Base-by-base conservation (phyloP, 495 filamentous ascomycete genomes). In the Trichoderma parareesei region DNA sequence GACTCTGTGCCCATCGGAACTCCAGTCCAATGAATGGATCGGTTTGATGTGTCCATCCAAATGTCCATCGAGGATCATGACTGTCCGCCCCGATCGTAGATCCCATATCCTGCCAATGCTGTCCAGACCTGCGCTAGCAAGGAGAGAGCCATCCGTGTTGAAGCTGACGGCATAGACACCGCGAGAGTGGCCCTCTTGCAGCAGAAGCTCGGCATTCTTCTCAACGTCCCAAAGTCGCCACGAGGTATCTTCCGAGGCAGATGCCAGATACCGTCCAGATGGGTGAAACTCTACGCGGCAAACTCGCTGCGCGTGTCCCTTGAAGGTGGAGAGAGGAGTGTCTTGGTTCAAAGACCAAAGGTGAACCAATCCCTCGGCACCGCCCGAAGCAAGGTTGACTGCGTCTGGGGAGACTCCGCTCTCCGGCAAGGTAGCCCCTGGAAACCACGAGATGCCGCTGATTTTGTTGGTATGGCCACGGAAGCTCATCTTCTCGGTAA, bases 61-160 rank as follows among this genome's bases (percentile, higher is more conserved):
- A 67, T 84, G 80, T 4, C 82, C 82, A 69, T 98, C 92, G 5
- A 98, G 81, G 63, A 97, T 90, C 92, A 97, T 98, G 67, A 97
- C 90, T 0, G 92, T 96, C 43, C 94, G 84, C 14, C 94, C 94
- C 0, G 92, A 94, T 27, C 94, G 84, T n/a, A 98, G 70, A 76
- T 99, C 94, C 95, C 95, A 99, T 65, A 99, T 89, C 4, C 95
- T 84, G 1, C 94, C 94, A 57, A 96, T 93, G 65, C 92, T 96
- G 75, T 99, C 94, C 49, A 96, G 78, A 1, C 94, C 94, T 37
- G 88, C 95, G 73, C 88, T 93, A 1, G 92, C 94, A 14, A 98
- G 78, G 2, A 99, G 81, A 5, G 90, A 94, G 4, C 94, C 94
- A 70, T 98, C 95, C 2, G 84, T 84, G 74, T 94, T 95, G 77